These are phyloP conservation scores for Elsinoe ampelina DNA, from an alignment of 2,329 filamentous ascomycete species.

Conservation along the genomic window DNA sequence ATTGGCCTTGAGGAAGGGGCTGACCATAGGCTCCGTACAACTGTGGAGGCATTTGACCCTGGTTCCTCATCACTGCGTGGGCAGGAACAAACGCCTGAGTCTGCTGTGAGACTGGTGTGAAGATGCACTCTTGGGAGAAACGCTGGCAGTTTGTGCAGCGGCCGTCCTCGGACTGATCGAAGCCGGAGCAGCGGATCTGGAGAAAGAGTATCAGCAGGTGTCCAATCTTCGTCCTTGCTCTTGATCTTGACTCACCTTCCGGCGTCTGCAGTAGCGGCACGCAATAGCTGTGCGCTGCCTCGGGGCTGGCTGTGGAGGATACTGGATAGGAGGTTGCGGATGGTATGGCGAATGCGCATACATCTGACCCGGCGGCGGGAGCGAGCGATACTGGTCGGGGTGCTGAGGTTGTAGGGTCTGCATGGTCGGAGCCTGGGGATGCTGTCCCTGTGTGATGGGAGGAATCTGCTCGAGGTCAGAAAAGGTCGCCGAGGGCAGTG, in stretches of 20 bases:
- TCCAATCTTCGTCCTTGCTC: not conserved
- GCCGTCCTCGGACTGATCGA: slow-evolving; percentile 61
- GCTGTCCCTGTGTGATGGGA: slow-evolving; percentile 26
- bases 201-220: not conserved
- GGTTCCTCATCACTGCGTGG: slow-evolving; percentile 50
- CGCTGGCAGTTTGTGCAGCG: slow-evolving; percentile 63
- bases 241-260: slow-evolving; percentile 39
- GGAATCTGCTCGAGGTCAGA: slow-evolving; percentile 24
- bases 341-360: slow-evolving; percentile 34
- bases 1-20: slow-evolving; percentile 33
- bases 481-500: not conserved
- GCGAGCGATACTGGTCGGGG: slow-evolving; percentile 36
- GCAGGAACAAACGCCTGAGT: slow-evolving; percentile 66
- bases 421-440: slow-evolving; percentile 34
- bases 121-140: slow-evolving; percentile 69
- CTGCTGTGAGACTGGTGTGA: slow-evolving; percentile 65
- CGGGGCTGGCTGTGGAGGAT: slow-evolving; percentile 43
- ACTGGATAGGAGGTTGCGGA: slow-evolving; percentile 34
- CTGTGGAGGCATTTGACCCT: slow-evolving; percentile 34
- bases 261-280: slow-evolving; percentile 50
- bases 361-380: slow-evolving; percentile 39
- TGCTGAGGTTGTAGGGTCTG: slow-evolving; percentile 37
- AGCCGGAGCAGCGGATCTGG: slow-evolving; percentile 68
- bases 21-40: slow-evolving; percentile 46
- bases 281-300: slow-evolving; percentile 53